phyloP scores from a whole-genome alignment of 2,329 filamentous ascomycete species.

The Tolypocladium tropicale region DNA sequence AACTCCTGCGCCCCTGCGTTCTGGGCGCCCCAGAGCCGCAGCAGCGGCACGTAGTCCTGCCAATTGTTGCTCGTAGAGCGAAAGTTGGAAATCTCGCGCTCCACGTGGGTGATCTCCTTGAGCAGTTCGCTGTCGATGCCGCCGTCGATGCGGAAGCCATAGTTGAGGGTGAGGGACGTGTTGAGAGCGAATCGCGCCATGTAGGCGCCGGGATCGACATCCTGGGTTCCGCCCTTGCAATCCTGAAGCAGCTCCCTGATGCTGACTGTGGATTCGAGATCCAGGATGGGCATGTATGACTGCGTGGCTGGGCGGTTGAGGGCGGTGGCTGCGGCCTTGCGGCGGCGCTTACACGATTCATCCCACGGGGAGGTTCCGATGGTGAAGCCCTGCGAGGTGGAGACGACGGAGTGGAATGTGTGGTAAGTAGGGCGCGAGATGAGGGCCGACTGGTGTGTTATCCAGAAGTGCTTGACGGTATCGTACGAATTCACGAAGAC shows the following conservation, averaged over 20 bases:
- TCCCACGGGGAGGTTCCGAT: slow-evolving; percentile 81
- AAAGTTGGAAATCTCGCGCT: slow-evolving; percentile 66
- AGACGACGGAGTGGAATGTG: slow-evolving; percentile 73
- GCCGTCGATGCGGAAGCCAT: slow-evolving; percentile 65
- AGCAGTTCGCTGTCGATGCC: slow-evolving; percentile 58
- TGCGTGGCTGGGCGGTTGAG: slow-evolving; percentile 67
- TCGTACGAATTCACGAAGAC: slow-evolving; percentile 73
- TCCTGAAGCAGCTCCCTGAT: slow-evolving; percentile 63
- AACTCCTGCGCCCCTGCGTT: slow-evolving; percentile 56
- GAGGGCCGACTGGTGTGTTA: slow-evolving; percentile 66
- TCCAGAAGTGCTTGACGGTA: slow-evolving; percentile 63
- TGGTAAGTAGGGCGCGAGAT: slow-evolving; percentile 71
- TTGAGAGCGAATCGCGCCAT: slow-evolving; percentile 70
- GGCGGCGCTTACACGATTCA: slow-evolving; percentile 64
- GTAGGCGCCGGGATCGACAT: slow-evolving; percentile 63
- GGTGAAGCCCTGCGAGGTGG: slow-evolving; percentile 66
- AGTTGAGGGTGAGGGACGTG: slow-evolving; percentile 68
- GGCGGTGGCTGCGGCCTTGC: slow-evolving; percentile 70
- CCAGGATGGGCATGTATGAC: slow-evolving; percentile 73
- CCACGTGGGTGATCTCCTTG: slow-evolving; percentile 64
- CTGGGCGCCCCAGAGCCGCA: slow-evolving; percentile 53
- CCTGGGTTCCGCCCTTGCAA: slow-evolving; percentile 47
- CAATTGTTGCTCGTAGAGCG: slow-evolving; percentile 73
- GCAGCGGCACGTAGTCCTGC: slow-evolving; percentile 72
- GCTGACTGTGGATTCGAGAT: slow-evolving; percentile 62